Evolutionary conservation across 169 alveolate species (phyloP).

Genomic region (Eimeria nieschulzi): DNA sequence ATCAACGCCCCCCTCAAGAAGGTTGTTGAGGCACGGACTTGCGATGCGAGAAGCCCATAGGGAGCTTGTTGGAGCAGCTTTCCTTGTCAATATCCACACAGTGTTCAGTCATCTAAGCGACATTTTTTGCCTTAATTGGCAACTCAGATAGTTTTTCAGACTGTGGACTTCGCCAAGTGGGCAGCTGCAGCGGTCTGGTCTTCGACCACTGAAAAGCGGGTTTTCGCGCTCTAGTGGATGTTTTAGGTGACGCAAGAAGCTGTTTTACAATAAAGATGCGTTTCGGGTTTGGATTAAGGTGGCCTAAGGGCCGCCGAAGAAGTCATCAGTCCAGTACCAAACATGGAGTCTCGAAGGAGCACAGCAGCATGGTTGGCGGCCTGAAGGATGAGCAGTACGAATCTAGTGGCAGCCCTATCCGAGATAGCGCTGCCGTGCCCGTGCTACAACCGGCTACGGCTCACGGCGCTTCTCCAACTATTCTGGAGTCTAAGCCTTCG

Average conservation of each 20-base stretch:
- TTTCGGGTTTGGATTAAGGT: conserved; percentile 32
- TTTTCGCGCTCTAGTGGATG: conserved; percentile 18
- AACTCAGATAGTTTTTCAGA: background rate
- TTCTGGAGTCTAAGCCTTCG: conserved; percentile 53
- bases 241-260: background rate
- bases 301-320: conserved; percentile 29
- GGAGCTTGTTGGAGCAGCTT: conserved; percentile 8
- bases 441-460: conserved; percentile 13
- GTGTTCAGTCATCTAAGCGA: no score
- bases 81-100: background rate
- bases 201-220: background rate
- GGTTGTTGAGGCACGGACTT: conserved; percentile 33
- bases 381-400: conserved; percentile 6
- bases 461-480: conserved; percentile 49
- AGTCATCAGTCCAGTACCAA: conserved; percentile 19
- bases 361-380: conserved; percentile 8
- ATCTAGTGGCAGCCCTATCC: background rate
- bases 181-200: conserved; percentile 55
- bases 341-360: conserved; percentile 8
- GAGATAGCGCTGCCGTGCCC: background rate
- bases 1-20: conserved; percentile 11
- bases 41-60: background rate
- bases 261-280: conserved; percentile 23
- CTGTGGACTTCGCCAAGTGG: conserved; percentile 33
- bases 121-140: background rate